These are phyloP conservation scores for Penicillium hordei DNA, from an alignment of 2,329 filamentous ascomycete species.

Conservation along the genomic window DNA sequence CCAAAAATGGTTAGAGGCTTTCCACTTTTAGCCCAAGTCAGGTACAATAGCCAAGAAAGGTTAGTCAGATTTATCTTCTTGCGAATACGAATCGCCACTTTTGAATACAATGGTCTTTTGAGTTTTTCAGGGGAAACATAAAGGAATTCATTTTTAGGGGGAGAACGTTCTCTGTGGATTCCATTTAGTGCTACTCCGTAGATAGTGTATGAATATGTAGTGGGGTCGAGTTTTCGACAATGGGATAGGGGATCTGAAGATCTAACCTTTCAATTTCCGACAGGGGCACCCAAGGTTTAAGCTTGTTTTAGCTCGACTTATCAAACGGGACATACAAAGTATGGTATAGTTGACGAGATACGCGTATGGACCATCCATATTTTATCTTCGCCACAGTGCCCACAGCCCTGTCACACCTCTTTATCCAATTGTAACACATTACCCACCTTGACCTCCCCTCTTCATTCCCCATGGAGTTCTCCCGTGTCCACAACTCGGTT, in stretches of 20 bases:
- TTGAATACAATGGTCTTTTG: background rate
- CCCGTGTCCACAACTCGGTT: slow-evolving; percentile 12
- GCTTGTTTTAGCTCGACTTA: slow-evolving; percentile 22
- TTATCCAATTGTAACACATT: background rate
- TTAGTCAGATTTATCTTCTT: background rate
- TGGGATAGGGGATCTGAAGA: slow-evolving; percentile 5
- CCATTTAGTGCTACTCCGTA: background rate
- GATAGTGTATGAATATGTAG: background rate
- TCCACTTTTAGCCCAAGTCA: background rate
- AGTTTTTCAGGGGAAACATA: background rate
- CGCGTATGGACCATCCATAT: slow-evolving; percentile 4
- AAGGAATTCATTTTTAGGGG: background rate
- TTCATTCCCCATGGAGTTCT: slow-evolving; percentile 7
- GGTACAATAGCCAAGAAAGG: background rate
- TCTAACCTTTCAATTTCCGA: slow-evolving; percentile 13
- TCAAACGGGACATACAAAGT: slow-evolving; percentile 5
- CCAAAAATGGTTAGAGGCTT: background rate
- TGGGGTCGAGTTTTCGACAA: background rate
- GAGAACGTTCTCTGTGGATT: background rate
- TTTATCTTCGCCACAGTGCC: slow-evolving; percentile 5
- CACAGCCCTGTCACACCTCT: background rate
- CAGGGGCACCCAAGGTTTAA: slow-evolving; percentile 20
- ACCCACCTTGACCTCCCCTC: background rate
- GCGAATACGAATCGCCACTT: slow-evolving; percentile 10
- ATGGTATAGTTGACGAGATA: slow-evolving; percentile 1